phyloP scores from a whole-genome alignment of 352 stramenopile species.

The Phytopythium ostracodes region DNA sequence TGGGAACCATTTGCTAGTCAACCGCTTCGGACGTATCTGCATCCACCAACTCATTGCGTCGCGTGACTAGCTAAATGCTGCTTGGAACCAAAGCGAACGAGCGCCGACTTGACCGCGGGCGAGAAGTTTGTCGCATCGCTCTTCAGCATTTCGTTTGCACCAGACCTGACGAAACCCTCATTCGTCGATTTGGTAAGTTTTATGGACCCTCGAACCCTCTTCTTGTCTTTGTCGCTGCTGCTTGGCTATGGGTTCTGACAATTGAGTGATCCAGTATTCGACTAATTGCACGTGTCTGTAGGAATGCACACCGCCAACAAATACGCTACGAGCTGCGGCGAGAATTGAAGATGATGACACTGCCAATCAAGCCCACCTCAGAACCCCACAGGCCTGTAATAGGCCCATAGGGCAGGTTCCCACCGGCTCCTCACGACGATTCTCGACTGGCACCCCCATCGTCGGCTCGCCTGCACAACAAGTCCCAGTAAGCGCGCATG shows the following conservation, averaged over 20 bases:
- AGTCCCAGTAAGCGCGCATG: not conserved
- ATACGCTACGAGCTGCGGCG: constrained; percentile 29
- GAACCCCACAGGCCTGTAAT: too few species aligned
- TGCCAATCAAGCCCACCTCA: too few species aligned
- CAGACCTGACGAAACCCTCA: constrained; percentile 8
- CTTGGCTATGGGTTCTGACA: not conserved
- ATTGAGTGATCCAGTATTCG: not conserved
- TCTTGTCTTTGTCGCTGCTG: too few species aligned
- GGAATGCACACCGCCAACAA: constrained; percentile 28
- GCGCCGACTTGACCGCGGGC: constrained; percentile 10
- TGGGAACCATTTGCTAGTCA: too few species aligned
- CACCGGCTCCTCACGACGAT: too few species aligned
- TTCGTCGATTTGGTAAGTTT: constrained; percentile 12
- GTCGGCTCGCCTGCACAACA: not conserved
- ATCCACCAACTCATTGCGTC: too few species aligned
- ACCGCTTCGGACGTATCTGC: too few species aligned
- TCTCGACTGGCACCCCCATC: not conserved
- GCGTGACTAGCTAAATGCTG: too few species aligned
- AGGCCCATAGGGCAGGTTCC: too few species aligned
- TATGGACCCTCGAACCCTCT: too few species aligned
- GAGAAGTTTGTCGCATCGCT: constrained; percentile 18
- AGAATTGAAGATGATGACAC: not conserved
- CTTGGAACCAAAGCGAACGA: constrained; percentile 7
- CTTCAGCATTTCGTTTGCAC: constrained; percentile 15
- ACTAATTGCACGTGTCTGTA: not conserved